Percentiles rank a stretch among this genome's conserved stretches.
These are phyloP conservation scores for Hyphopichia wangnamkhiaoensis DNA, from an alignment of 1,139 yeast genomes.

Conservation along the genomic window DNA sequence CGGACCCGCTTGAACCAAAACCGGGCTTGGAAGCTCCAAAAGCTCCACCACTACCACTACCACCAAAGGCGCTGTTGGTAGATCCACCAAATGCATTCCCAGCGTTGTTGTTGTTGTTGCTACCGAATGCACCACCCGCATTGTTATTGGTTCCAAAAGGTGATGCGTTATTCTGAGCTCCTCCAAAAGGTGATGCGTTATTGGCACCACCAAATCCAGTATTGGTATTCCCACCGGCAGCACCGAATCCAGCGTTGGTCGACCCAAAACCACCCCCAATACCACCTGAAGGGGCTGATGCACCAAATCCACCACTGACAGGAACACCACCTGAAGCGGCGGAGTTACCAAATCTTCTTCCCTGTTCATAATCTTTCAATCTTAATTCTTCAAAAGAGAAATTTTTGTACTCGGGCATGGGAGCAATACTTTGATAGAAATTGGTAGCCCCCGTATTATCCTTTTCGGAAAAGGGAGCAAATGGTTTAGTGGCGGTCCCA, in stretches of 20 bases:
- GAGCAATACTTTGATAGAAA: conserved; percentile 70
- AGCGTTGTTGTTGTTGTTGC: conserved; percentile 12
- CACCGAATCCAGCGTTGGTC: conserved; percentile 10
- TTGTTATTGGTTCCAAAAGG: conserved; percentile 4
- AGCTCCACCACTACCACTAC: conserved; percentile 13
- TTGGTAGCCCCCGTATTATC: conserved; percentile 64
- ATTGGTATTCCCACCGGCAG: conserved; percentile 6
- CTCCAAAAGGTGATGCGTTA: conserved; percentile 6
- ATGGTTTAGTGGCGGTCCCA: conserved; percentile 77
- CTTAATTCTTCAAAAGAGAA: conserved; percentile 88
- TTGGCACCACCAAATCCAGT: conserved; percentile 22
- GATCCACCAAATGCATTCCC: conserved; percentile 17
- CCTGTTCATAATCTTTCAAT: conserved; percentile 80
- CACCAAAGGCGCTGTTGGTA: conserved; percentile 8
- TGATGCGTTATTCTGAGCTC: conserved; percentile 8
- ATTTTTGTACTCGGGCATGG: conserved; percentile 88
- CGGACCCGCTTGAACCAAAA: conserved; percentile 16
- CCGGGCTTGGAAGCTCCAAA: conserved; percentile 5
- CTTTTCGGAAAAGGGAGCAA: conserved; percentile 66
- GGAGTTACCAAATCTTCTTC: conserved; percentile 59
- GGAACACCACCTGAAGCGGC: conserved; percentile 22
- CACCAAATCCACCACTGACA: conserved; percentile 21
- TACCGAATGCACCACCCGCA: conserved; percentile 16
- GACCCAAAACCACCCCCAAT: conserved; percentile 17
- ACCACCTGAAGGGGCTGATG: conserved; percentile 11